A percentile compares a stretch with the other conserved stretches of the same genome.
These are phyloP conservation scores for Marchantia polymorpha DNA, from an alignment of 225 moss, liverwort and hornwort genomes.

Conservation along the genomic window DNA sequence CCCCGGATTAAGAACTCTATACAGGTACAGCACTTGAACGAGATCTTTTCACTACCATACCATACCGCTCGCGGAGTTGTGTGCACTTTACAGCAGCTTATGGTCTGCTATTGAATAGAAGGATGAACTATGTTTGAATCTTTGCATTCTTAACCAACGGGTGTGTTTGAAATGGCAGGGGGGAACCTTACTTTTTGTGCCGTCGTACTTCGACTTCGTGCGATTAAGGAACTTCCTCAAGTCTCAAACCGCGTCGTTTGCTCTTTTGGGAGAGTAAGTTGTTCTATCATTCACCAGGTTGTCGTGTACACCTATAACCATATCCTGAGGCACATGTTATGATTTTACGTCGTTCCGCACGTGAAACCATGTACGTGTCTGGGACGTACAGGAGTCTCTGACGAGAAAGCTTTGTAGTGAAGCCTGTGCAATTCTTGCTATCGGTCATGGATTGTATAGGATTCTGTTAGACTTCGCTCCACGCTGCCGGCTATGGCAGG, in stretches of 20 bases:
- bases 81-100: background rate
- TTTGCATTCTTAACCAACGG: background rate
- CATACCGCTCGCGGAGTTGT: background rate
- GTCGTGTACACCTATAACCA: background rate
- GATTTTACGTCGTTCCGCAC: no score
- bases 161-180: slow-evolving; percentile 41
- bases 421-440: no score
- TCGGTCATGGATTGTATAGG: no score
- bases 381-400: no score
- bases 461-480: no score
- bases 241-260: slow-evolving; percentile 76
- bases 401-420: no score
- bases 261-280: slow-evolving; percentile 83
- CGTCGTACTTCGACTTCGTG: slow-evolving; percentile 78
- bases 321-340: no score
- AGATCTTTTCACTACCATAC: no score
- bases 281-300: background rate
- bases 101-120: background rate
- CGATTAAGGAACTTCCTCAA: slow-evolving; percentile 81
- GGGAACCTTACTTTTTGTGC: slow-evolving; percentile 66
- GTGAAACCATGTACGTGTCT: no score
- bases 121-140: background rate
- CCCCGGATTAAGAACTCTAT: slow-evolving; percentile 73
- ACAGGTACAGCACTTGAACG: slow-evolving; percentile 44
- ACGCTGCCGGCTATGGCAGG: no score